Base-by-base conservation (phyloP, 2,329 filamentous ascomycete genomes). In the Lecanicillium sp. region DNA sequence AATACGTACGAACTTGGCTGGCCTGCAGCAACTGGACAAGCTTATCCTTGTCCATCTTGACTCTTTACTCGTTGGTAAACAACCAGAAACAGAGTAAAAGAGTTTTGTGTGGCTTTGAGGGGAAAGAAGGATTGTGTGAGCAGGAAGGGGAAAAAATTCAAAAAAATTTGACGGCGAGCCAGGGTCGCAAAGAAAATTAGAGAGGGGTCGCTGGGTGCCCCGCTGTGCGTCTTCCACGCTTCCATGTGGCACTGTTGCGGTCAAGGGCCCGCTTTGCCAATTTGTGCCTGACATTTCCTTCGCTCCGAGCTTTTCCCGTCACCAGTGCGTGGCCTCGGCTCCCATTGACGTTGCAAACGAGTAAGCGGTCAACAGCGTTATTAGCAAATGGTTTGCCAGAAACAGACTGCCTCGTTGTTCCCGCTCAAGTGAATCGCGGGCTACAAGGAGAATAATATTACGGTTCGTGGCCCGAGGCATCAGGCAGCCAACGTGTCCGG, bases 21-120 rank as follows among this genome's bases (percentile, higher is more conserved):
- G 85, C 82, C 74, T 92, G 79, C 60, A 96, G 78, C 66, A 95
- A 79, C 69, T 84, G 75, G 51, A 92, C 75, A 60, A 96, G 88
- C 67, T 84, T 79, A 63, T 87, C 81, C 56, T 65, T 66, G 49
- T 68, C 65, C 64, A 67, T 66, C 42, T 41, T 57, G 46, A 52
- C 44, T 34, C 37, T 40, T 40, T 17, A 37, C 37, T 40, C 37
- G 33, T 17, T 27, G 37, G 37, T 18, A 29, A 43, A 19, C 20
- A 19, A 42, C 22, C 17, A 25, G 19, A 29, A 17, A 33, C 22
- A 13, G 17, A 15, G 18, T 27, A 17, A 13, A 28, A 33, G 17
- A 33, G 37, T n/a, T 17, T 20, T 17, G 19, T 5, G 36, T 39
- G 31, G 13, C 17, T 33, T 29, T 17, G 33, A 33, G 19, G 39